Evolutionary conservation across 1,139 yeast genomes (phyloP).

Genomic region (Hansenula anomala): DNA sequence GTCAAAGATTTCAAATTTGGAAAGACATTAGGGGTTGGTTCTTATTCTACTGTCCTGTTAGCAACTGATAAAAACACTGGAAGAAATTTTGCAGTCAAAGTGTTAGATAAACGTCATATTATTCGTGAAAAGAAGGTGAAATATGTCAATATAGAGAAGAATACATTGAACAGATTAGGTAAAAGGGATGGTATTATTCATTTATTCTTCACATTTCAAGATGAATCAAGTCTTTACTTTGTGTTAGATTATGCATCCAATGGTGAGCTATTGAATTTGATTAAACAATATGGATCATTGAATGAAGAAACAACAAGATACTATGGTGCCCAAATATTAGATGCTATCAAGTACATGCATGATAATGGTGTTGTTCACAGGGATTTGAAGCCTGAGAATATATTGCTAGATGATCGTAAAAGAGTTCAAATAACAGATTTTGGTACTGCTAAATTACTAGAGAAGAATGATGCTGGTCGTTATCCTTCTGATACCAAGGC

Average conservation of each 20-base stretch:
- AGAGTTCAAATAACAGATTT: constrained; percentile 92
- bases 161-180: constrained; percentile 67
- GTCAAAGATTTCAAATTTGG: constrained; percentile 72
- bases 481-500: constrained; percentile 64
- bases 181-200: constrained; percentile 66
- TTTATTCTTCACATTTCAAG: constrained; percentile 75
- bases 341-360: constrained; percentile 84
- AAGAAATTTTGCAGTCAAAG: constrained; percentile 68
- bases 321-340: constrained; percentile 73
- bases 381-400: constrained; percentile 93
- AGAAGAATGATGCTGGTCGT: constrained; percentile 39
- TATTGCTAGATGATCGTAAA: constrained; percentile 73
- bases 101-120: constrained; percentile 67
- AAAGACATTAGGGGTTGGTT: constrained; percentile 72
- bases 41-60: constrained; percentile 70
- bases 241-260: constrained; percentile 77
- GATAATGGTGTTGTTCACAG: constrained; percentile 83
- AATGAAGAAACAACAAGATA: constrained; percentile 50
- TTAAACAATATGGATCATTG: constrained; percentile 52
- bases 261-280: constrained; percentile 66
- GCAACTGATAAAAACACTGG: constrained; percentile 58
- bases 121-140: constrained; percentile 77
- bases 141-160: constrained; percentile 74
- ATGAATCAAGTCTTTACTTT: constrained; percentile 64
- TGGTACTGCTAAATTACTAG: constrained; percentile 90